Evolutionary conservation across 2,329 filamentous ascomycete genomes (phyloP).

Genomic region (Lachnellula arida): DNA sequence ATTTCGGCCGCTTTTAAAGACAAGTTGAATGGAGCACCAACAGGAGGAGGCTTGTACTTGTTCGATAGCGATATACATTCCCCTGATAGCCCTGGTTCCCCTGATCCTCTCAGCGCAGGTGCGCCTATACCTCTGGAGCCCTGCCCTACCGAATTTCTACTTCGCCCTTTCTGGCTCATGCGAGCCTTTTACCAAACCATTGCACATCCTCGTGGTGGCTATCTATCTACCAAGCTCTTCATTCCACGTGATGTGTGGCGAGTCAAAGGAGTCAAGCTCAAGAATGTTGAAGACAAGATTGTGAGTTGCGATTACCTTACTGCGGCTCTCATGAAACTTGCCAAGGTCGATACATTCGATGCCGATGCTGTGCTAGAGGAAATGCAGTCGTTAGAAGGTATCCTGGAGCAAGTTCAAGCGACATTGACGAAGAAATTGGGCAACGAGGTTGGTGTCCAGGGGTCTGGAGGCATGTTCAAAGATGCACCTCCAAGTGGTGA

Average conservation of each 20-base stretch:
- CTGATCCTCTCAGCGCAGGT: constrained; percentile 56
- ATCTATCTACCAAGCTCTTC: constrained; percentile 86
- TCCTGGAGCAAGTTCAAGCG: constrained; percentile 81
- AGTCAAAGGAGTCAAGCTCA: constrained; percentile 89
- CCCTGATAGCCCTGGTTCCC: constrained; percentile 57
- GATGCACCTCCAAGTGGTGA: constrained; percentile 49
- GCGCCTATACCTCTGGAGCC: constrained; percentile 79
- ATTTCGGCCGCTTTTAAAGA: constrained; percentile 58
- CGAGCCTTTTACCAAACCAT: constrained; percentile 89
- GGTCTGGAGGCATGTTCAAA: constrained; percentile 69
- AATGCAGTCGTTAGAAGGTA: constrained; percentile 81
- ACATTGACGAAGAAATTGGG: constrained; percentile 78
- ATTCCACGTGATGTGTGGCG: constrained; percentile 90
- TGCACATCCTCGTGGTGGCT: constrained; percentile 85
- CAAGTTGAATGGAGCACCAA: constrained; percentile 49
- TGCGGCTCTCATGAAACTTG: constrained; percentile 78
- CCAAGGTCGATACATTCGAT: constrained; percentile 80
- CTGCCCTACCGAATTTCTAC: constrained; percentile 80
- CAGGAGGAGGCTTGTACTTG: constrained; percentile 69
- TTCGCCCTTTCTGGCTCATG: constrained; percentile 99
- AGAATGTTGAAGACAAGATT: constrained; percentile 88
- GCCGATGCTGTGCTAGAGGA: constrained; percentile 90
- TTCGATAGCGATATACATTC: constrained; percentile 82
- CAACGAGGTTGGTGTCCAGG: constrained; percentile 84
- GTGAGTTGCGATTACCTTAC: constrained; percentile 87